phyloP scores from a whole-genome alignment of 2,329 filamentous ascomycete genomes.

The Dichotomopilus funicola region DNA sequence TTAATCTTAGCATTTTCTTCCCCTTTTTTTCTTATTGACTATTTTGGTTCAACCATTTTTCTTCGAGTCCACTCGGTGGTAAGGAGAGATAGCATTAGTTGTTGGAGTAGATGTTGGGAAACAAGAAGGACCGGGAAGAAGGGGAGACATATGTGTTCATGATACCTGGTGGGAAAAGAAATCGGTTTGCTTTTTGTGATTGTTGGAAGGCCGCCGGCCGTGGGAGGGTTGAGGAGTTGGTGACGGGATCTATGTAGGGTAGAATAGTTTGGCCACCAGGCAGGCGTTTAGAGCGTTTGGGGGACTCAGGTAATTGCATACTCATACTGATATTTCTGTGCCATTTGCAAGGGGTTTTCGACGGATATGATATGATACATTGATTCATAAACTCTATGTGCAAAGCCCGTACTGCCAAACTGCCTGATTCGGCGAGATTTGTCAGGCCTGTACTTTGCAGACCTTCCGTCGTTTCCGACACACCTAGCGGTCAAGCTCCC shows the following conservation, averaged over 20 bases:
- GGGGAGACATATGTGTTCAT: conserved; percentile 12
- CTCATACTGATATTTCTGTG: neutral
- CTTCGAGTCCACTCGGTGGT: neutral
- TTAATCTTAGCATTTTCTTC: conserved; percentile 3
- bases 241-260: conserved; percentile 10
- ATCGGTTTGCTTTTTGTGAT: no score
- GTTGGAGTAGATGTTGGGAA: neutral
- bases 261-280: conserved; percentile 14
- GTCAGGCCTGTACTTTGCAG: no score
- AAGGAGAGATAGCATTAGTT: conserved; percentile 15
- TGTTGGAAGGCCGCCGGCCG: neutral
- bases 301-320: neutral
- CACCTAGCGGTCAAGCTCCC: no score
- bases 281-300: conserved; percentile 10
- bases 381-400: neutral
- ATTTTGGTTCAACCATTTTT: neutral
- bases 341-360: neutral
- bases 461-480: no score
- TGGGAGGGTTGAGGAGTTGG: conserved; percentile 14
- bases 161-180: conserved; percentile 23
- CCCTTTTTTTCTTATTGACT: conserved; percentile 12
- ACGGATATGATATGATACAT: conserved; percentile 5
- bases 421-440: no score
- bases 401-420: no score
- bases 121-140: no score